Conservation (phyloP, 1,139 yeast genomes). For the Candida smagusa region DNA sequence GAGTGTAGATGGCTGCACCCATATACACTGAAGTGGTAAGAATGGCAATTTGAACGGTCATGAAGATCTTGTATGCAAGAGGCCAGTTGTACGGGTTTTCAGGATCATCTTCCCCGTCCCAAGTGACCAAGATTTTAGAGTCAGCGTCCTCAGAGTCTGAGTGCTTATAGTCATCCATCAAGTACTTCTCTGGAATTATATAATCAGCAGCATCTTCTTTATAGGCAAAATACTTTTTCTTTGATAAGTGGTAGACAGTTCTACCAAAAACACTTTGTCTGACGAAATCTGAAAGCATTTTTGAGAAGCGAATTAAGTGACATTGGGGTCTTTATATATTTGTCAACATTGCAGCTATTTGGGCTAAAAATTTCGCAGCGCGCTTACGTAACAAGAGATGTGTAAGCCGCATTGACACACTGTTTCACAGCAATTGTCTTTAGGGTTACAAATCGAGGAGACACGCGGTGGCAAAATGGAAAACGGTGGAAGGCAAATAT, state of each 20-base stretch:
- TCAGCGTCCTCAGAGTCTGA: background rate
- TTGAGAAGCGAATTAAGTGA: background rate
- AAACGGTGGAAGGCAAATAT: too few species aligned
- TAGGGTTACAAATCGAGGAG: too few species aligned
- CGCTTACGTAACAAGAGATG: too few species aligned
- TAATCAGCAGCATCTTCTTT: constrained; percentile 33
- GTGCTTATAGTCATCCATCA: constrained; percentile 2
- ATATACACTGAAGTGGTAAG: constrained; percentile 55
- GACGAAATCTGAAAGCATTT: constrained; percentile 15
- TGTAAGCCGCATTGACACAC: too few species aligned
- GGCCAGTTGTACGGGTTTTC: constrained; percentile 62
- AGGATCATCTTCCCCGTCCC: constrained; percentile 55
- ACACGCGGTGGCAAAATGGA: too few species aligned
- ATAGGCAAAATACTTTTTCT: constrained; percentile 25
- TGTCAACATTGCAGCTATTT: too few species aligned
- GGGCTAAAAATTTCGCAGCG: too few species aligned
- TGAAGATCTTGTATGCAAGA: constrained; percentile 28
- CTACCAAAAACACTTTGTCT: constrained; percentile 37
- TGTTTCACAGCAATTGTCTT: too few species aligned
- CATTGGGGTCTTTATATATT: too few species aligned
- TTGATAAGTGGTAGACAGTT: constrained; percentile 28
- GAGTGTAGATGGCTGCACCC: constrained; percentile 62
- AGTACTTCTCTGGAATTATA: constrained; percentile 31
- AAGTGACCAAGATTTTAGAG: constrained; percentile 20
- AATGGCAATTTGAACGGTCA: constrained; percentile 38